Percentiles rank a stretch among this genome's conserved stretches.
These are phyloP conservation scores for Pinus taeda DNA, from an alignment of 75 land plant species.

Conservation along the genomic window DNA sequence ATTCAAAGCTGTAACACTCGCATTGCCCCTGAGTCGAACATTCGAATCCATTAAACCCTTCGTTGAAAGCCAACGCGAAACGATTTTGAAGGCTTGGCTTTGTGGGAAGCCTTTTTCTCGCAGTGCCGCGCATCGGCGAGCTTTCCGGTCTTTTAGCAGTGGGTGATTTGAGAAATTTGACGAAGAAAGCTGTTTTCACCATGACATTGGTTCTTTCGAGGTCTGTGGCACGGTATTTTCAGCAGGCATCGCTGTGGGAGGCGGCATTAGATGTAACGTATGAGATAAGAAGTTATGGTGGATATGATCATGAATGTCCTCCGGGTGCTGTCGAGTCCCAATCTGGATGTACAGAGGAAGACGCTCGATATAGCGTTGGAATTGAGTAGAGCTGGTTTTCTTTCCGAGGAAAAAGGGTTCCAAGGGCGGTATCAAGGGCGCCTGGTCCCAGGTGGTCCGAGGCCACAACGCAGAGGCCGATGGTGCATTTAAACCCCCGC, in stretches of 20 bases:
- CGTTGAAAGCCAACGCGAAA: slow-evolving; percentile 35
- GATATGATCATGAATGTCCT: too few species aligned
- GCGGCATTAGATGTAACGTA: slow-evolving; percentile 55
- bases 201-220: slow-evolving; percentile 33
- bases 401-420: too few species aligned
- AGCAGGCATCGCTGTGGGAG: slow-evolving; percentile 91
- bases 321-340: too few species aligned
- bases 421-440: too few species aligned
- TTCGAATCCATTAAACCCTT: slow-evolving; percentile 41
- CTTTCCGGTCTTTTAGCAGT: slow-evolving; percentile 26
- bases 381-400: too few species aligned
- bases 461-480: too few species aligned
- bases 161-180: slow-evolving; percentile 17
- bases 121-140: slow-evolving; percentile 60
- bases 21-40: slow-evolving; percentile 3
- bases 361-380: too few species aligned
- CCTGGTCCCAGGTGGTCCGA: too few species aligned
- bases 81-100: slow-evolving; percentile 64
- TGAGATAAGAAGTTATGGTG: slow-evolving; percentile 45
- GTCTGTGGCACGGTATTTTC: slow-evolving; percentile 51
- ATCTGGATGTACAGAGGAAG: too few species aligned
- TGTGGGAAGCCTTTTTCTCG: slow-evolving; percentile 59
- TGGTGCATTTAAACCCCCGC: too few species aligned
- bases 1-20: neutral
- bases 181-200: slow-evolving; percentile 28